Evolutionary conservation across 2,329 filamentous ascomycete genomes (phyloP).

Genomic region (Xylaria sp.): DNA sequence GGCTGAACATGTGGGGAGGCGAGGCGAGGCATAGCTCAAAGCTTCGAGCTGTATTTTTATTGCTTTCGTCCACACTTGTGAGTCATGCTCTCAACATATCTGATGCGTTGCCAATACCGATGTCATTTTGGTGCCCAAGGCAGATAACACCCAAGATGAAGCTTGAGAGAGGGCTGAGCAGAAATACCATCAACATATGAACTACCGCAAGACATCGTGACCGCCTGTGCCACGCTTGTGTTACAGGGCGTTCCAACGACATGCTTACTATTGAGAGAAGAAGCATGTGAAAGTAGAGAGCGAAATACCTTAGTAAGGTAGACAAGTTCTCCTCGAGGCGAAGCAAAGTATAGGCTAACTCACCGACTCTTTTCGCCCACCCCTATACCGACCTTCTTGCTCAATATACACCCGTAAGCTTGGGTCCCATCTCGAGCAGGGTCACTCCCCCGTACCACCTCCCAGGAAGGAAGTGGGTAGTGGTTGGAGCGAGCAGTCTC

Average conservation of each 20-base stretch:
- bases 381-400: background rate
- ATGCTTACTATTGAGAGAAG: background rate
- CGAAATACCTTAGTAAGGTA: slow-evolving; percentile 3
- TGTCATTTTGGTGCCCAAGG: slow-evolving; percentile 3
- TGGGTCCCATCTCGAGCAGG: background rate
- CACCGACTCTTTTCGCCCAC: background rate
- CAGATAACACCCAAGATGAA: background rate
- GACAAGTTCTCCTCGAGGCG: slow-evolving; percentile 1
- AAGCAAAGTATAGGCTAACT: background rate
- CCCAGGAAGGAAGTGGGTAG: background rate
- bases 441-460: background rate
- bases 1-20: background rate
- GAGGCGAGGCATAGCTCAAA: background rate
- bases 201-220: background rate
- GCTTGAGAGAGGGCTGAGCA: slow-evolving; percentile 14
- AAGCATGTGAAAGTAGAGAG: background rate
- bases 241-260: background rate
- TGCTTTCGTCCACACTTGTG: background rate
- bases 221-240: slow-evolving; percentile 11
- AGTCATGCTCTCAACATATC: background rate
- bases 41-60: background rate
- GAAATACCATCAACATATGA: background rate
- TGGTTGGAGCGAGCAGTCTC: background rate
- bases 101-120: background rate
- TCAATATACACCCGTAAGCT: background rate